A percentile compares a stretch with the other conserved stretches of the same genome.
Conservation (phyloP, 768 basidiomycete genomes). For the Russula earlei region DNA sequence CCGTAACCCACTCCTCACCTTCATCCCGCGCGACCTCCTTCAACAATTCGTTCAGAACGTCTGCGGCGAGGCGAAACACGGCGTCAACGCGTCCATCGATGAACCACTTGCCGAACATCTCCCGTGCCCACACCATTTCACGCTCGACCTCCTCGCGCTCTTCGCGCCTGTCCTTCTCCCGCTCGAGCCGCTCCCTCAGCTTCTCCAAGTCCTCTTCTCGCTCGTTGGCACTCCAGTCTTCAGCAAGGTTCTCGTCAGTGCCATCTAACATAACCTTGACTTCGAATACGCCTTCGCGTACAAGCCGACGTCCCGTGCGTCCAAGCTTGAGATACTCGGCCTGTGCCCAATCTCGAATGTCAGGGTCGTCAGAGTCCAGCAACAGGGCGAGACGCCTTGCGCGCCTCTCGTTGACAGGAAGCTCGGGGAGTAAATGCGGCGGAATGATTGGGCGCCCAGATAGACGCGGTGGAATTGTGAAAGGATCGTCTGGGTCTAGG, state of each 20-base stretch:
- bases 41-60: slow-evolving; percentile 14
- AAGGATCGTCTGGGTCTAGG: slow-evolving; percentile 3
- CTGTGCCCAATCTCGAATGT: slow-evolving; percentile 19
- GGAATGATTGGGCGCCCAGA: slow-evolving; percentile 8
- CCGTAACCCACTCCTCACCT: slow-evolving; percentile 14
- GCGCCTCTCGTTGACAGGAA: slow-evolving; percentile 10
- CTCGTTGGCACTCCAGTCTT: slow-evolving; percentile 13
- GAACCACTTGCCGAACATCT: slow-evolving; percentile 17
- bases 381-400: slow-evolving; percentile 16
- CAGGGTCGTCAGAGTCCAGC: slow-evolving; percentile 18
- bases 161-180: slow-evolving; percentile 8
- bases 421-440: slow-evolving; percentile 11
- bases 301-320: slow-evolving; percentile 11
- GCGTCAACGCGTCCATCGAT: slow-evolving; percentile 16
- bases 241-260: background rate
- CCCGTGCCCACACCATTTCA: slow-evolving; percentile 18
- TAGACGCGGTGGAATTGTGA: background rate
- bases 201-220: slow-evolving; percentile 16
- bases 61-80: slow-evolving; percentile 16
- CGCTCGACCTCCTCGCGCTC: slow-evolving; percentile 16
- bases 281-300: slow-evolving; percentile 19
- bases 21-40: slow-evolving; percentile 17
- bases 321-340: slow-evolving; percentile 20
- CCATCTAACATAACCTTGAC: slow-evolving; percentile 11
- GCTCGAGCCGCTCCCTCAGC: slow-evolving; percentile 14